Evolutionary conservation across 345 rosid species (phyloP).

Genomic region (Heritiera littoralis): DNA sequence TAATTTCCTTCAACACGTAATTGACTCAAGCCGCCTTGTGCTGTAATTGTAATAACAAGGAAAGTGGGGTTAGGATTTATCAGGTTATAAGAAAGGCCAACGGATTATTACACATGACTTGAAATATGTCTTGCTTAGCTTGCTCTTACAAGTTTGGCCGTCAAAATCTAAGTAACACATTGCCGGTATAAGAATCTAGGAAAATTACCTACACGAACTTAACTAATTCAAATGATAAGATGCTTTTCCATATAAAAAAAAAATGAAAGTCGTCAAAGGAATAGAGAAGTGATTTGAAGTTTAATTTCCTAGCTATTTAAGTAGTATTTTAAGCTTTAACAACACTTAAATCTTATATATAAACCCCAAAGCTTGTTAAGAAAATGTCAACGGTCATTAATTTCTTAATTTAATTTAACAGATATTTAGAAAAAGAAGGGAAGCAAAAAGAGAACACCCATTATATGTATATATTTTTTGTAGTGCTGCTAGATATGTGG

Average conservation of each 20-base stretch:
- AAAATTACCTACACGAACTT: not conserved
- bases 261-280: no score
- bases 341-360: no score
- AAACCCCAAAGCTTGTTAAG: no score
- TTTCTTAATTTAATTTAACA: no score
- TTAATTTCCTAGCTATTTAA: not conserved
- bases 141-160: not conserved
- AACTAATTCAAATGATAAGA: not conserved
- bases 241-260: not conserved
- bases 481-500: not conserved
- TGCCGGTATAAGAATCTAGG: no score
- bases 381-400: no score
- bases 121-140: not conserved
- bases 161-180: not conserved
- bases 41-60: constrained; percentile 20
- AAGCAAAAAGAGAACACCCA: no score
- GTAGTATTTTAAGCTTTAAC: not conserved
- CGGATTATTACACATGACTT: not conserved
- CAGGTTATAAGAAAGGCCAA: not conserved
- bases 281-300: not conserved
- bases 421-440: no score
- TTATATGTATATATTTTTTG: no score
- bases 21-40: constrained; percentile 31
- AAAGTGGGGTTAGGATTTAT: not conserved
- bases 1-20: constrained; percentile 7